Evolutionary conservation across 768 basidiomycete species (phyloP).

Genomic region (Polyporus arcularius): DNA sequence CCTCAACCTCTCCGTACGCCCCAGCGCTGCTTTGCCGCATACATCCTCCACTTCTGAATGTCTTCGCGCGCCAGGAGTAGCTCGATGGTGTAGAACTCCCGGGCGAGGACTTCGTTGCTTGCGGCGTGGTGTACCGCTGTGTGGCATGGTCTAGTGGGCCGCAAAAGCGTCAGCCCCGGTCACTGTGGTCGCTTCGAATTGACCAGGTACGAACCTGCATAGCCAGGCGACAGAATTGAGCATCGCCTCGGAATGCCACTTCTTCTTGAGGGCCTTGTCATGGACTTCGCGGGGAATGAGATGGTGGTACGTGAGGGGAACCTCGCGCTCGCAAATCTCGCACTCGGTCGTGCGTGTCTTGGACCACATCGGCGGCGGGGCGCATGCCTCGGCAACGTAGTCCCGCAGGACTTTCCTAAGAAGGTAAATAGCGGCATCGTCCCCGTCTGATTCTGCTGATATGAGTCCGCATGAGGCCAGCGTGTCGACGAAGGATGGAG

Average conservation of each 20-base stretch:
- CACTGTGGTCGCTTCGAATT: not conserved
- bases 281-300: slow-evolving; percentile 58
- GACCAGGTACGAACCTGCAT: slow-evolving; percentile 38
- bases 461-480: slow-evolving; percentile 50
- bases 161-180: not conserved
- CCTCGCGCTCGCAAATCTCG: slow-evolving; percentile 59
- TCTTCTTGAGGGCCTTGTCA: slow-evolving; percentile 55
- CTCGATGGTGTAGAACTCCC: slow-evolving; percentile 50
- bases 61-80: slow-evolving; percentile 53
- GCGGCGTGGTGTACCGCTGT: slow-evolving; percentile 52
- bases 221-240: slow-evolving; percentile 63
- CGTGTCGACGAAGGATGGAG: slow-evolving; percentile 48
- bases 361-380: slow-evolving; percentile 54
- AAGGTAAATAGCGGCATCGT: slow-evolving; percentile 42
- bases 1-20: slow-evolving; percentile 25
- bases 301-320: slow-evolving; percentile 63
- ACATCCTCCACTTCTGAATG: slow-evolving; percentile 55
- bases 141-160: slow-evolving; percentile 48
- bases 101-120: slow-evolving; percentile 51
- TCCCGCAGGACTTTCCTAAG: slow-evolving; percentile 42
- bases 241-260: slow-evolving; percentile 55
- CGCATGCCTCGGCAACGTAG: slow-evolving; percentile 48
- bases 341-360: slow-evolving; percentile 54
- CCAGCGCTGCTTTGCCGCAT: slow-evolving; percentile 45
- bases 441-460: slow-evolving; percentile 27